These are phyloP conservation scores for Phlyctochytrium bullatum DNA, from an alignment of 192 early-diverging fungal species.

Conservation along the genomic window DNA sequence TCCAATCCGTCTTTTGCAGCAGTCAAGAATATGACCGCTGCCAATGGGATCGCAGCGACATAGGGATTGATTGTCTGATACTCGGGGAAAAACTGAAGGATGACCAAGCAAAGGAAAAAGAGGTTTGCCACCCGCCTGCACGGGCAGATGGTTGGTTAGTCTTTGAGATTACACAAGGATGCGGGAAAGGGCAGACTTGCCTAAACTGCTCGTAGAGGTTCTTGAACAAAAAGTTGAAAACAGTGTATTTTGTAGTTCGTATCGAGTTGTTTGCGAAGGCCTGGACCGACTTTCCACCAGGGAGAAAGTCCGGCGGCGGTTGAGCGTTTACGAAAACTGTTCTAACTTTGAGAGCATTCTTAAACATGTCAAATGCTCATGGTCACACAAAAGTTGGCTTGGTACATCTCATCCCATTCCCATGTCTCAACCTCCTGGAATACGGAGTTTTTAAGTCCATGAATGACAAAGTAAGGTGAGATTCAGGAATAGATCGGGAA, in stretches of 20 bases:
- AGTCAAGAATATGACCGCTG: conserved; percentile 75
- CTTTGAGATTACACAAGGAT: background rate
- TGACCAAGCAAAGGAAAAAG: conserved; percentile 82
- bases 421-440: no score
- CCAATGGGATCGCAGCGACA: conserved; percentile 78
- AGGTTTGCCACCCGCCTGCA: conserved; percentile 50
- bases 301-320: background rate
- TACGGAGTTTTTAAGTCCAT: no score
- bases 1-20: conserved; percentile 89
- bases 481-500: no score
- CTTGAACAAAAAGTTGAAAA: conserved; percentile 80
- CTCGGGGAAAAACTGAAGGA: conserved; percentile 78
- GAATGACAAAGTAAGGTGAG: no score
- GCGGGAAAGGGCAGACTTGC: conserved; percentile 70
- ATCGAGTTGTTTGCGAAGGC: conserved; percentile 75
- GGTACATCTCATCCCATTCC: no score
- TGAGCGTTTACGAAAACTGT: background rate
- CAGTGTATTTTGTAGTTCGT: conserved; percentile 90
- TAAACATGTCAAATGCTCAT: no score
- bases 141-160: background rate
- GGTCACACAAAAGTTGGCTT: no score
- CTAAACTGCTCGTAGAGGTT: conserved; percentile 93
- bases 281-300: background rate
- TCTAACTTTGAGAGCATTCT: background rate
- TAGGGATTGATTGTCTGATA: conserved; percentile 79